Base-by-base conservation (phyloP, 768 basidiomycete genomes). In the Lactifluus echinatus region DNA sequence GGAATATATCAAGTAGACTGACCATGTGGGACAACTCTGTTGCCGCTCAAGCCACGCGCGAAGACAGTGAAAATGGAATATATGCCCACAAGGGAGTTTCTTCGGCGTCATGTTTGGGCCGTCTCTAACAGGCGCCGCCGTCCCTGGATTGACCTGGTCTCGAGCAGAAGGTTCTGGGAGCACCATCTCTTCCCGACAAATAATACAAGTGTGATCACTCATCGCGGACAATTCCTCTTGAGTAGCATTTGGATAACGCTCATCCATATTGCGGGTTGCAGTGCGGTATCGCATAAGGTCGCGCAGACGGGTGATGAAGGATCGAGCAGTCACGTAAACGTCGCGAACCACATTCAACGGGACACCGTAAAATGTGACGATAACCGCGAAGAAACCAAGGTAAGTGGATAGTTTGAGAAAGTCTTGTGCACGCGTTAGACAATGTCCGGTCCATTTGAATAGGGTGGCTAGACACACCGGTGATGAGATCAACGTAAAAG, bases 11-110 rank as follows among this genome's bases (percentile, higher is more conserved):
- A 56, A 55, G 21, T 50, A 21, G 33, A 70, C 85, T 71, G 49
- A 95, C 95, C 95, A 99, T 40, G 96, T 99, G 1, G 96, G 96
- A 69, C 96, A 99, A 64, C 90, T 98, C 71, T 98, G 96, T 70
- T 99, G 96, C 43, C 96, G 80, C 71, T 99, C 96, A 26, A 99
- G 79, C 96, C 96, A 99, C 21, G 92, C 94, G 39, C 93, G 80
- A 61, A 99, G 79, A 71, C 96, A 99, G 66, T 97, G 85, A 69
- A 97, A 95, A 72, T 99, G 96, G 75, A 99, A 99, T 42, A 96
- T 84, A 69, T 99, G 96, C 0, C 94, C 94, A 72, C 96, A 99
- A 8, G 88, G 91, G 23, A 99, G 75, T 68, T 92, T 94, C 75
- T 99, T 99, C 2, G 95, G 94, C 14, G 93, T 94, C 53, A 90